Evolutionary conservation across 1,284 basidiomycete genomes (phyloP), one percentile per base, ranked within the genome.

Genomic region (Cryptococcus sp.): DNA sequence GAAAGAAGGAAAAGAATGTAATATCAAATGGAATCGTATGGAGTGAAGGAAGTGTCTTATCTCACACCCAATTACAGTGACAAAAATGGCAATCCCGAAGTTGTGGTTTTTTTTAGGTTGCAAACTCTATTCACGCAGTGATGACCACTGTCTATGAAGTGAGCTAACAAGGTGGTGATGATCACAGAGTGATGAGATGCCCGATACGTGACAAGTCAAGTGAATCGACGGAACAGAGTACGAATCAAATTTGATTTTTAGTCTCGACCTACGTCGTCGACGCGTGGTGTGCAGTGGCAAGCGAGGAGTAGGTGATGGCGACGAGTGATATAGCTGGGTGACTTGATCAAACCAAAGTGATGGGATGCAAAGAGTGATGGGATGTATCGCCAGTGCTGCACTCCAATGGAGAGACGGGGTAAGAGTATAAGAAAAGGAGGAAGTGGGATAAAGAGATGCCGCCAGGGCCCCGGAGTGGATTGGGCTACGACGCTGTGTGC

Each of bases 381-480:
- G 45, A n/a, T n/a, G n/a, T n/a, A n/a, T n/a, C n/a, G n/a, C n/a
- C n/a, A n/a, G n/a, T n/a, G n/a, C n/a, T n/a, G n/a, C n/a, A n/a
- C n/a, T n/a, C n/a, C n/a, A 46, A 22, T 5, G 26, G 26, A 29
- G 10, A 29, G 26, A 29, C 26, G 26, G 26, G 26, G 26, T 29
- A 29, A 29, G 26, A 29, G 26, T 4, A 29, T 5, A 29, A 29
- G 45, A 19, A 7, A 7, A 46, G 43, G 47, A 41, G n/a, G 20
- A 48, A 41, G 37, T 39, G 46, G 45, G 34, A 26, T 10, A 49
- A 39, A 25, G 41, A 47, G 6, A 17, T 57, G 55, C 55, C 55
- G 55, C 55, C 44, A 57, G 55, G 55, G 55, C 55, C 55, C 55
- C 55, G 54, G 54, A 50, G 45, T 50, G 25, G 26, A 29, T 29